Conservation (phyloP, 2,329 filamentous ascomycete genomes). For the Calonectria hawksworthii region DNA sequence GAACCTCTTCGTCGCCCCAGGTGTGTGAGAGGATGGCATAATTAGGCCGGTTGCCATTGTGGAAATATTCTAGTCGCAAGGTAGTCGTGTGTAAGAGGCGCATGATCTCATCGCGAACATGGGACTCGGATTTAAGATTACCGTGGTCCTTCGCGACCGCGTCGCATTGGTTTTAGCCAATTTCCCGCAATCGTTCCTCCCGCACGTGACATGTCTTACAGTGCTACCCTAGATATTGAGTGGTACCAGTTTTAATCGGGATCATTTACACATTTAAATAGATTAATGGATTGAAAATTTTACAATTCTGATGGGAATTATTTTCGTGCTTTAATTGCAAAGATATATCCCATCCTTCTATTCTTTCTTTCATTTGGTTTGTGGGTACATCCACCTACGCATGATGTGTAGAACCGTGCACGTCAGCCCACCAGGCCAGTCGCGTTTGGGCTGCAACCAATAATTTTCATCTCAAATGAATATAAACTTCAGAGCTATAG, state of each 20-base stretch:
- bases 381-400: too few relatives aligned
- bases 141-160: neutral
- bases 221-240: neutral
- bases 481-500: too few relatives aligned
- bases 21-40: conserved; percentile 56
- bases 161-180: neutral
- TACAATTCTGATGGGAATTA: too few relatives aligned
- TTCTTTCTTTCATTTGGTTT: too few relatives aligned
- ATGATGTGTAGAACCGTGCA: too few relatives aligned
- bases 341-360: too few relatives aligned
- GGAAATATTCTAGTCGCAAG: conserved; percentile 12
- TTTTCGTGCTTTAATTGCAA: neutral
- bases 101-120: conserved; percentile 8
- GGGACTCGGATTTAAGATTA: neutral
- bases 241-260: neutral
- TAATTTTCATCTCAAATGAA: too few relatives aligned
- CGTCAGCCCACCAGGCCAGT: too few relatives aligned
- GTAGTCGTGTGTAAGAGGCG: conserved; percentile 21
- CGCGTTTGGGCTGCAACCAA: too few relatives aligned
- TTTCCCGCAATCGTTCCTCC: neutral
- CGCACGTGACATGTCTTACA: neutral
- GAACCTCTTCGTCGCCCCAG: conserved; percentile 49
- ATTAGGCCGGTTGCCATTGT: neutral
- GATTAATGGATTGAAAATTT: neutral
- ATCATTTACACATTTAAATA: neutral